Evolutionary conservation across 371 early-diverging fungal species (phyloP), one percentile per base, ranked within the genome.

Genomic region (Lichtheimia ornata): DNA sequence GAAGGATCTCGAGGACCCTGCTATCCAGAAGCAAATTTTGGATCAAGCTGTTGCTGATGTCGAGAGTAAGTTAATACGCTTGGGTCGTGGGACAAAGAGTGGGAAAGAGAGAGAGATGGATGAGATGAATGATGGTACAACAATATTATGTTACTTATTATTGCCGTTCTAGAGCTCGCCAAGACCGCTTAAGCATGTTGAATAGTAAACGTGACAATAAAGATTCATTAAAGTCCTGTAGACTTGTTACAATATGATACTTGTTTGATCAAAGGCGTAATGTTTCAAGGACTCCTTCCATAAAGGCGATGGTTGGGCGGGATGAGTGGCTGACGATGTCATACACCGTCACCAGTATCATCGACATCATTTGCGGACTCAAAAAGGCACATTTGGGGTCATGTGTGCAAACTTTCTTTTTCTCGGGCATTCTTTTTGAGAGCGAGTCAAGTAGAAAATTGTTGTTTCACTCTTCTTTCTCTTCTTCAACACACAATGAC

Each of bases 1-100:
- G 72, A 82, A 80, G 70, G 85, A 90, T 66, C 85, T 97, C 45
- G 65, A 83, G 67, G 93, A 90, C 77, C 91, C 94, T 70, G 89
- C 90, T 79, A 71, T 84, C 66, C 86, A 86, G 73, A 73, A 83
- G 67, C 67, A 79, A 58, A 82, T 86, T 52, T 74, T 86, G 65
- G 76, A 79, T 53, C 82, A 86, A 69, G 79, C 81, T 60, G 62
- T 86, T 59, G 47, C 73, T 54, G 84, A 86, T 56, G 67, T 83
- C 45, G 75, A 83, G 62, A 74, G 83, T 79, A 76, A 76, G 71
- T 74, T 4, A 9, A 35, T 35, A 35, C 2, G 4, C 11, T 30
- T 35, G 35, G 35, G 2, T 35, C 35, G 6, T 35, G 35, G 35
- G 35, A 9, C 35, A 35, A 35, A 35, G 25, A 27, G n/a, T 30